phyloP scores from a whole-genome alignment of 2,329 filamentous ascomycete species.

The Fusarium sp. region DNA sequence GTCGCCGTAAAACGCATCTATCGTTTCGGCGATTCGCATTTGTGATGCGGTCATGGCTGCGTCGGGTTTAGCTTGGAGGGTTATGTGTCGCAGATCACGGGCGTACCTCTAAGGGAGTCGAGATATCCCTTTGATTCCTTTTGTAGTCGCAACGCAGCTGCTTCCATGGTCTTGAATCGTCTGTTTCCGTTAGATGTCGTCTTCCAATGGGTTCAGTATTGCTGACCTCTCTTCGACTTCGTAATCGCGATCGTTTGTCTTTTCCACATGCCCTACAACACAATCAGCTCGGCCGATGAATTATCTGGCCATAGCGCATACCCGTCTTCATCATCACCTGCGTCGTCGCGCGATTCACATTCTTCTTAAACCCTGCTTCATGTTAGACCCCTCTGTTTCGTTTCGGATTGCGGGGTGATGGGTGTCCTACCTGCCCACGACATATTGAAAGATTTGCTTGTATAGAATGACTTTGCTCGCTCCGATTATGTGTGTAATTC shows the following conservation, averaged over 20 bases:
- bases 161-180: constrained; percentile 97
- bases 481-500: constrained; percentile 14
- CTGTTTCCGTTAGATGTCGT: constrained; percentile 58
- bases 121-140: constrained; percentile 99
- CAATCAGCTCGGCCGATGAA: constrained; percentile 17
- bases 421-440: constrained; percentile 73
- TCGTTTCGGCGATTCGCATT: constrained; percentile 99
- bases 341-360: constrained; percentile 98
- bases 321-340: constrained; percentile 99
- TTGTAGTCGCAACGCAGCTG: constrained; percentile 89
- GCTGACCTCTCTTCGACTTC: constrained; percentile 91
- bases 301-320: constrained; percentile 50
- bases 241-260: constrained; percentile 98
- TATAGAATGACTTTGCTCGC: constrained; percentile 4
- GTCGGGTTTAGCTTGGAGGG: constrained; percentile 14
- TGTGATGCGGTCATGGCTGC: constrained; percentile 98
- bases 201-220: not conserved
- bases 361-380: constrained; percentile 73
- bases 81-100: not conserved
- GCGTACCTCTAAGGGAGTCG: constrained; percentile 86
- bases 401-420: constrained; percentile 44
- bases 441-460: constrained; percentile 58
- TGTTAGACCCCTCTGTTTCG: constrained; percentile 46
- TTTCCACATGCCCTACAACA: constrained; percentile 86
- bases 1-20: constrained; percentile 99